Evolutionary conservation across 2,329 filamentous ascomycete genomes (phyloP), one percentile per base, ranked within the genome.

Genomic region (Colletotrichum spinosum): DNA sequence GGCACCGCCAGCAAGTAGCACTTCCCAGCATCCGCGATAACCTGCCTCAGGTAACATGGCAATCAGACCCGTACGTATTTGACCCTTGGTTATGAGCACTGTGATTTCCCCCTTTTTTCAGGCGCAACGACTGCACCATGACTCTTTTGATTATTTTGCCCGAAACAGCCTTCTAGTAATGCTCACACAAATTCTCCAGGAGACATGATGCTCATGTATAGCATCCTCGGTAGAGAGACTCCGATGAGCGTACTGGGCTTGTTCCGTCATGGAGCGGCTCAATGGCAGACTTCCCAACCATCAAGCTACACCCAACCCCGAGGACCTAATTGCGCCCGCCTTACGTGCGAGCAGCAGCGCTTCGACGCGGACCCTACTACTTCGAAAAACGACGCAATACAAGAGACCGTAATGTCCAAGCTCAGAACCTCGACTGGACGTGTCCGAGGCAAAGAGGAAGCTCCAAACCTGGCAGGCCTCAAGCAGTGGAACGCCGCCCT

Each of bases 161-260:
- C 25, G 78, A 80, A 70, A 74, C 72, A 57, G 67, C 73, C 11
- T 80, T 80, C 65, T 77, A 74, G 68, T 57, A 71, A 74, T 60
- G 70, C 75, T 71, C 72, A 79, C 64, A 75, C 68, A 65, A 79
- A 80, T 70, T 75, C 70, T 42, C 72, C 75, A 69, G 83, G 79
- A 73, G 81, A 82, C 70, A 72, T 77, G 75, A 84, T 80, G 79
- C 79, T 80, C 69, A 77, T 79, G 60, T 83, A 81, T 77, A 83
- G 77, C 69, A 77, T 78, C 55, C 74, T 81, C 52, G 78, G 83
- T 85, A 33, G 91, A 94, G 76, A 90, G 89, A 70, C 84, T 88
- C 65, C 84, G 90, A 68, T 83, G 91, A 60, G 92, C 90, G 0
- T 90, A 92, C 71, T 94, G 90, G 90, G 86, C 88, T 35, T 84